phyloP scores from a whole-genome alignment of 306 rosid genomes.

The Medicago truncatula region DNA sequence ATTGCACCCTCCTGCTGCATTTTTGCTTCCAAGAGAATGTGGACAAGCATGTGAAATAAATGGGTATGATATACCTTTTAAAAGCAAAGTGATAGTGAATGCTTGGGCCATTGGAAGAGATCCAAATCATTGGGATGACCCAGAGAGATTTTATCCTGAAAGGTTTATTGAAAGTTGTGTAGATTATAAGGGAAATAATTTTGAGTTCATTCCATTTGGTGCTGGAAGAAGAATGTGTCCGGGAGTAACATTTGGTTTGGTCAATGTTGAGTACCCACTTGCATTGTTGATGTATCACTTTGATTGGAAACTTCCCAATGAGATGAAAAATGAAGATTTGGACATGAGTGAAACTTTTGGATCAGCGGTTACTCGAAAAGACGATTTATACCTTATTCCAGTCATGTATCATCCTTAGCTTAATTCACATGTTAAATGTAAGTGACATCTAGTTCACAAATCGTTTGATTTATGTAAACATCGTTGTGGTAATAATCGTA shows the following conservation, averaged over 20 bases:
- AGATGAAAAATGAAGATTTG: neutral
- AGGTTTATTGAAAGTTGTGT: conserved; percentile 30
- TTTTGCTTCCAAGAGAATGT: conserved; percentile 43
- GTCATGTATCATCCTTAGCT: neutral
- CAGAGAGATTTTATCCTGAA: conserved; percentile 43
- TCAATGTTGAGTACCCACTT: conserved; percentile 27
- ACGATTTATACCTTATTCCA: neutral
- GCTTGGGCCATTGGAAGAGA: conserved; percentile 55
- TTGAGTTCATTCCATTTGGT: conserved; percentile 50
- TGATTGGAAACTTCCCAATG: conserved; percentile 44
- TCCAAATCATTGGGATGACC: conserved; percentile 31
- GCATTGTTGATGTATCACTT: conserved; percentile 40
- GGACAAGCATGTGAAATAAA: conserved; percentile 39
- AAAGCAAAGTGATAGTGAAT: conserved; percentile 39
- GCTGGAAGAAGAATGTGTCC: conserved; percentile 50
- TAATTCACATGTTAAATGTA: neutral
- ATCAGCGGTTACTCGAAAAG: neutral
- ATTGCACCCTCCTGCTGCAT: conserved; percentile 45
- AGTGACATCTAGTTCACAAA: neutral
- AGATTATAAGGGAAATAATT: conserved; percentile 31
- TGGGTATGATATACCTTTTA: conserved; percentile 45
- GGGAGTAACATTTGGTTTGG: conserved; percentile 15
- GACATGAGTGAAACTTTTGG: neutral
- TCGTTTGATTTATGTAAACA: neutral
- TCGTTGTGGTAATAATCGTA: neutral